Conservation (phyloP, 2,329 filamentous ascomycete genomes). For the Falciphora oryzae region DNA sequence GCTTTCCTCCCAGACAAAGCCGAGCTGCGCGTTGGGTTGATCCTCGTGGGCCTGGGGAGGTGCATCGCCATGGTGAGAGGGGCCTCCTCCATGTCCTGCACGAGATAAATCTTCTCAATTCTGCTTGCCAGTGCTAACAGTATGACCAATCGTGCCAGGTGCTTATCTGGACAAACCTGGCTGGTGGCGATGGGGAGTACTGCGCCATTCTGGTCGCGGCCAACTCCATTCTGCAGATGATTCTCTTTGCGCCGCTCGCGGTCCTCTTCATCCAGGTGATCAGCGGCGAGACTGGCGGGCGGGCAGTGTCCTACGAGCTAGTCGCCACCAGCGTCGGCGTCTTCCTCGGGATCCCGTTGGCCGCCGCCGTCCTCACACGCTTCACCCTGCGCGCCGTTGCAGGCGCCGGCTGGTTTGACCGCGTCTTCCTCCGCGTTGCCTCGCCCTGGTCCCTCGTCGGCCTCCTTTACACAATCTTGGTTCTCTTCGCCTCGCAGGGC, state of each 20-base stretch:
- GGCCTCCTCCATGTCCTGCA: slow-evolving; percentile 12
- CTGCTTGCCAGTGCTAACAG: background rate
- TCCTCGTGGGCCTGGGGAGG: slow-evolving; percentile 75
- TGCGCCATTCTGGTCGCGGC: slow-evolving; percentile 74
- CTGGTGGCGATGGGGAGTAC: slow-evolving; percentile 73
- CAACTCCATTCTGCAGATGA: slow-evolving; percentile 72
- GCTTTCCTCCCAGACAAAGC: slow-evolving; percentile 56
- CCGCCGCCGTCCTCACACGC: slow-evolving; percentile 70
- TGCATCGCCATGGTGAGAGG: slow-evolving; percentile 89
- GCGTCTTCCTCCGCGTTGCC: slow-evolving; percentile 61
- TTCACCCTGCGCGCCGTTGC: slow-evolving; percentile 50
- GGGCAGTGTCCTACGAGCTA: slow-evolving; percentile 50
- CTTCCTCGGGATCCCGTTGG: slow-evolving; percentile 80
- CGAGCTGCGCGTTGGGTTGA: slow-evolving; percentile 59
- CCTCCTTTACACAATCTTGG: slow-evolving; percentile 78
- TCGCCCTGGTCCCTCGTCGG: slow-evolving; percentile 75
- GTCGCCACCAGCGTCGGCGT: slow-evolving; percentile 78
- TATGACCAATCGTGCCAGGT: slow-evolving; percentile 26
- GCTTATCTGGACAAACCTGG: slow-evolving; percentile 63
- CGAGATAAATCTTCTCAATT: slow-evolving; percentile 6
- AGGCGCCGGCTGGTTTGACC: slow-evolving; percentile 58
- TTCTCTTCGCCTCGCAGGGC: slow-evolving; percentile 81
- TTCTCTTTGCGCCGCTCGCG: slow-evolving; percentile 64
- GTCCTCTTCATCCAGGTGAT: slow-evolving; percentile 68
- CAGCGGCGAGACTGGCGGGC: slow-evolving; percentile 34